Base-by-base conservation (phyloP, 2,329 filamentous ascomycete species). In the Fusarium foetens region DNA sequence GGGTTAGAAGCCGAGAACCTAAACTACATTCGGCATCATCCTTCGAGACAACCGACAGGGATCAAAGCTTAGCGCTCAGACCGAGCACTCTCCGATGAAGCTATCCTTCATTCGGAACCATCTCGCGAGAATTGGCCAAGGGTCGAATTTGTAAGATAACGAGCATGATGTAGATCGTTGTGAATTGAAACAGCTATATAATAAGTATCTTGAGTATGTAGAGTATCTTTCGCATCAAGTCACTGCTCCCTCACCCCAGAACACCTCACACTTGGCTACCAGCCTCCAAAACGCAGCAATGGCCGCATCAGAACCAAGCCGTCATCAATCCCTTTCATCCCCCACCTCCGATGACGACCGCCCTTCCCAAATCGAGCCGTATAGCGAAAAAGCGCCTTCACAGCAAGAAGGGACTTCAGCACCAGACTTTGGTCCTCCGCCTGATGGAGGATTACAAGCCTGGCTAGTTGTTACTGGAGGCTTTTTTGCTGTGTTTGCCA, bases 91-190 rank as follows among this genome's bases (percentile, higher is more conserved):
- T 25, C 0, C 2, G 5, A 27, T 14, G 17, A 27, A 7, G 19
- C 39, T 43, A 63, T 19, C n/a, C 65, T 1, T 0, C 0, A 51
- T 62, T 42, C 3, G 57, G 63, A 63, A 68, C 48, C 65, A 68
- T 68, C 48, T 16, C 8, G 36, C 65, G 65, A 68, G 25, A 14
- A 31, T 11, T 4, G 11, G 4, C 9, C 55, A 39, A 27, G 65
- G 65, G 27, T 68, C 19, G 27, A 38, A 68, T 68, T 68, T 68
- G 55, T 68, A 51, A 68, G 48, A 38, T 57, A 48, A 58, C n/a
- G 31, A 25, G 13, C 12, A 25, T 35, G 39, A 31, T 13, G 36
- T 49, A 48, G 31, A 57, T 19, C 19, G 16, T 16, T 35, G 9
- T 14, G 39, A 9, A 3, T 29, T 12, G 21, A 23, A 5, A 49